These are phyloP conservation scores for Pseudomonodictys pantanalensis DNA, from an alignment of 495 filamentous ascomycete species.

Conservation along the genomic window DNA sequence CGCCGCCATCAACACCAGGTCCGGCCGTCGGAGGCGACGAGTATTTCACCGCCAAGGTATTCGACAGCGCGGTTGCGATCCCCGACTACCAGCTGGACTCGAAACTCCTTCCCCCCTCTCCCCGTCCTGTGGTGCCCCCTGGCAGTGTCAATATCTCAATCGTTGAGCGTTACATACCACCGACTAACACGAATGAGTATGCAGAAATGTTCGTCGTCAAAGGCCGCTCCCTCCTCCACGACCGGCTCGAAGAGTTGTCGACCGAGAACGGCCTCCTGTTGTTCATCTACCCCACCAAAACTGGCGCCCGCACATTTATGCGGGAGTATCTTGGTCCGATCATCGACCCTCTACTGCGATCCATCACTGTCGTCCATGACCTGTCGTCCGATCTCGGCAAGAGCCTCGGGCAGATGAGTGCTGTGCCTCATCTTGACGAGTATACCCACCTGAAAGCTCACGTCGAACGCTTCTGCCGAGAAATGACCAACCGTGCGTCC, in stretches of 20 bases:
- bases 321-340: conserved; percentile 64
- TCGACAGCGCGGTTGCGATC: conserved; percentile 57
- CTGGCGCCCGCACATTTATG: conserved; percentile 62
- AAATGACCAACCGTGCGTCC: conserved; percentile 19
- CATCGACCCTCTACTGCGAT: conserved; percentile 64
- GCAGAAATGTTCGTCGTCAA: conserved; percentile 56
- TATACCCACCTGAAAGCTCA: conserved; percentile 55
- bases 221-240: conserved; percentile 61
- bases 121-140: conserved; percentile 63
- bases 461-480: conserved; percentile 49
- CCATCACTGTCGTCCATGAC: conserved; percentile 61
- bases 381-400: conserved; percentile 59
- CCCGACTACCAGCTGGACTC: conserved; percentile 52
- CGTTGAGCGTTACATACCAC: conserved; percentile 70
- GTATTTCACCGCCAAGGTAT: conserved; percentile 54
- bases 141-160: conserved; percentile 62
- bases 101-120: conserved; percentile 42
- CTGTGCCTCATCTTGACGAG: conserved; percentile 57
- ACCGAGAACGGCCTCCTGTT: conserved; percentile 58
- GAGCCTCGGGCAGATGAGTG: conserved; percentile 56
- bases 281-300: conserved; percentile 68
- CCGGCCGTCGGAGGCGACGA: conserved; percentile 51
- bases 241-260: conserved; percentile 64
- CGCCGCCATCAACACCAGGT: conserved; percentile 59
- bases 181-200: conserved; percentile 59